A percentile compares a stretch with the other conserved stretches of the same genome.
Conservation (phyloP, 2,329 filamentous ascomycete species). For the Tolypocladium ovalisporum region DNA sequence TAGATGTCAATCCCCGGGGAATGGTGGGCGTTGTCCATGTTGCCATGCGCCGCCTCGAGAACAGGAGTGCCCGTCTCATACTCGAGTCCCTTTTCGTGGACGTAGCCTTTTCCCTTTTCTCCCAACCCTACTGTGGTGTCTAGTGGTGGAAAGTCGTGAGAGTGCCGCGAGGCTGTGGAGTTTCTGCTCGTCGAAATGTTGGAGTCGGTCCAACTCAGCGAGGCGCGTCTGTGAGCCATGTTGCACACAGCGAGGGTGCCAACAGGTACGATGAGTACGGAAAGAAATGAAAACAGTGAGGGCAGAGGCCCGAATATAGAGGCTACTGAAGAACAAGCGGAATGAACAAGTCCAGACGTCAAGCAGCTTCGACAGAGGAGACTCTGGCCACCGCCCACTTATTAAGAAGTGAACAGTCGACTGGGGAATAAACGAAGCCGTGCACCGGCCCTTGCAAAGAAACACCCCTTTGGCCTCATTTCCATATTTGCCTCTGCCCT, state of each 20-base stretch:
- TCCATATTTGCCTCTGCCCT: not conserved
- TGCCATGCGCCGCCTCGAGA: not conserved
- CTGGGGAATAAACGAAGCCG: not conserved
- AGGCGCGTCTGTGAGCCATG: not conserved
- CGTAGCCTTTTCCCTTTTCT: not conserved
- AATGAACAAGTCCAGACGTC: not conserved
- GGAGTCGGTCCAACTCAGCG: conserved; percentile 1
- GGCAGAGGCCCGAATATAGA: not conserved
- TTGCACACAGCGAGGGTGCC: not conserved
- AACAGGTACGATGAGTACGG: not conserved
- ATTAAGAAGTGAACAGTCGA: not conserved
- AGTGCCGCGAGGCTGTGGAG: not conserved
- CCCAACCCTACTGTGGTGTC: not conserved
- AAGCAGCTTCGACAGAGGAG: too few species aligned
- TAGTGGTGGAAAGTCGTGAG: not conserved
- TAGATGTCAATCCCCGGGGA: conserved; percentile 7
- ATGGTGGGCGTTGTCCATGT: not conserved
- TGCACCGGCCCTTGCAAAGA: not conserved
- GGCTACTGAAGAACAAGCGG: not conserved
- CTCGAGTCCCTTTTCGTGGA: not conserved
- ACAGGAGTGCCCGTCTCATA: not conserved
- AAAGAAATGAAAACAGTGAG: not conserved
- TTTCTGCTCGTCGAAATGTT: conserved; percentile 1
- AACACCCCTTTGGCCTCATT: not conserved
- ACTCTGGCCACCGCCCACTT: not conserved